Conservation (phyloP, 768 basidiomycete species). For the Phanerochaete sordida region DNA sequence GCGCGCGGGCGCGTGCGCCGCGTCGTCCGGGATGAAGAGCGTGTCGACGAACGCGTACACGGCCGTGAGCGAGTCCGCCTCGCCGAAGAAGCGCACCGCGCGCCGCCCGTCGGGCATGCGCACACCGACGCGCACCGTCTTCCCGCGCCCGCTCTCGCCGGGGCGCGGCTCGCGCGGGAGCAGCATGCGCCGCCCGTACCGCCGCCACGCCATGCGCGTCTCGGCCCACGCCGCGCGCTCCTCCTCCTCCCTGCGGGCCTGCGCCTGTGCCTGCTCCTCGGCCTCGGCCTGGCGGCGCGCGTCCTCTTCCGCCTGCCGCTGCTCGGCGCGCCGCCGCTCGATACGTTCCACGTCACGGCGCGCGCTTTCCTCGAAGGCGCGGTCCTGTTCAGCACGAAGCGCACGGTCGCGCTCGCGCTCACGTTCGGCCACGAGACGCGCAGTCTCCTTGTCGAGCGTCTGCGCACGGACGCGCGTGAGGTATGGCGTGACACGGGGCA, state of each 20-base stretch:
- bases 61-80: slow-evolving; percentile 47
- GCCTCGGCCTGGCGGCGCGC: slow-evolving; percentile 28
- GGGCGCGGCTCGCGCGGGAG: slow-evolving; percentile 32
- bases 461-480: slow-evolving; percentile 58
- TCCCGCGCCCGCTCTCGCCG: slow-evolving; percentile 28
- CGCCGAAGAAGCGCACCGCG: slow-evolving; percentile 53
- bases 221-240: slow-evolving; percentile 25
- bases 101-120: slow-evolving; percentile 50
- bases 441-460: slow-evolving; percentile 44
- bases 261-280: slow-evolving; percentile 29
- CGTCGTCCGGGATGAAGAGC: slow-evolving; percentile 41
- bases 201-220: slow-evolving; percentile 46
- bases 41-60: slow-evolving; percentile 76
- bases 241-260: slow-evolving; percentile 36
- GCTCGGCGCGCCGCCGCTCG: slow-evolving; percentile 48
- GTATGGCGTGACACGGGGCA: slow-evolving; percentile 80
- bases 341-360: slow-evolving; percentile 68
- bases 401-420: slow-evolving; percentile 44
- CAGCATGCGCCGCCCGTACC: slow-evolving; percentile 53
- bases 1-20: slow-evolving; percentile 30
- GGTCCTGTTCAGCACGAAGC: slow-evolving; percentile 78
- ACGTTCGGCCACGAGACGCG: slow-evolving; percentile 37
- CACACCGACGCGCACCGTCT: slow-evolving; percentile 52
- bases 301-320: slow-evolving; percentile 41
- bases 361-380: slow-evolving; percentile 66